These are phyloP conservation scores for Leishmania mexicana DNA, from an alignment of 208 protist genomes.

Conservation along the genomic window DNA sequence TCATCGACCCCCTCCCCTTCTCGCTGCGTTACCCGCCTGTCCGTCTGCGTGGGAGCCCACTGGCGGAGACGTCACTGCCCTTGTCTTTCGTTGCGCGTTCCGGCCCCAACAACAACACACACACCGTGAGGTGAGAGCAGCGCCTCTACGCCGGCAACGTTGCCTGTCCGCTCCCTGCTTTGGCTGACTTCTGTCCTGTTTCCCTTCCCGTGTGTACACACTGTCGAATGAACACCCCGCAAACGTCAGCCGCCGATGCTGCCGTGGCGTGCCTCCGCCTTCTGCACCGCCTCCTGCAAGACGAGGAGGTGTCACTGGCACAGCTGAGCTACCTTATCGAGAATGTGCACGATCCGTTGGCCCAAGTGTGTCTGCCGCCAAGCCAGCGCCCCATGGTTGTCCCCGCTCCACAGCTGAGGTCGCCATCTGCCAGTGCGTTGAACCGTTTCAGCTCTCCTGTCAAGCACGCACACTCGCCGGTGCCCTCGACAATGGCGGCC, in stretches of 20 bases:
- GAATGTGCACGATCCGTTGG: constrained; percentile 49
- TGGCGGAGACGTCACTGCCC: background rate
- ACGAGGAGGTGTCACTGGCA: constrained; percentile 47
- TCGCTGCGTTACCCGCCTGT: background rate
- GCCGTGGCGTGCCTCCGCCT: constrained; percentile 48
- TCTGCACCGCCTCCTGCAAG: constrained; percentile 59
- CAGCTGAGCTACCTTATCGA: constrained; percentile 78
- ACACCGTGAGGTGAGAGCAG: background rate
- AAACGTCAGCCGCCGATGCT: constrained; percentile 14
- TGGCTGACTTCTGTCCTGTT: constrained; percentile 1
- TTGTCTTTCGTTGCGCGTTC: background rate
- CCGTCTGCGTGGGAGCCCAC: background rate
- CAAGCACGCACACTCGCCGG: constrained; percentile 5
- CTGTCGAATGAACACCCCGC: constrained; percentile 14
- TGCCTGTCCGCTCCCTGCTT: background rate
- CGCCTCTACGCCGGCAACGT: background rate
- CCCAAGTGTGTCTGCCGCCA: constrained; percentile 24
- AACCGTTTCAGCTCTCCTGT: background rate
- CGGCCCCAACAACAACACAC: background rate
- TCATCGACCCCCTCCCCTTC: background rate
- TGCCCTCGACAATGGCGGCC: background rate
- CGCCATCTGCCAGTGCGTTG: background rate
- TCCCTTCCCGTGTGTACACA: background rate
- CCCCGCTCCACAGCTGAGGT: background rate
- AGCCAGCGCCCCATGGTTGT: constrained; percentile 20